phyloP scores from a whole-genome alignment of 352 stramenopile genomes.

The Phytophthora hybrid region DNA sequence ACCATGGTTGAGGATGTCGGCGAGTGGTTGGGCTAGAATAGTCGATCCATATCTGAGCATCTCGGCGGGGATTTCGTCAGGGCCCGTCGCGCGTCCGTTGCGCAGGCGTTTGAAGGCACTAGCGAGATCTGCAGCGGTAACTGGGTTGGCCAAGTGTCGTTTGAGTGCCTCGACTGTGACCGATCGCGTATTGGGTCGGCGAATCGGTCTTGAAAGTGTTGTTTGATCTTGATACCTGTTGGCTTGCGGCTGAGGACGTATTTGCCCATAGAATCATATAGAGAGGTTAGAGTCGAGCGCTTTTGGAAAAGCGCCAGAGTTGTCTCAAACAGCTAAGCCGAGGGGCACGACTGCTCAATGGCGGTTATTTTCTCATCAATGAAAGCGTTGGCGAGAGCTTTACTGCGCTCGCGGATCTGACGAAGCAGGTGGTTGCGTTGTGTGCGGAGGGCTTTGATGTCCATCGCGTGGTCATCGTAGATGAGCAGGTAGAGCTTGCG shows the following conservation, averaged over 20 bases:
- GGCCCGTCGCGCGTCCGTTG: not conserved
- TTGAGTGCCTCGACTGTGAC: constrained; percentile 2
- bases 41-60: not conserved
- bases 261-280: constrained; percentile 3
- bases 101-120: not conserved
- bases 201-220: constrained; percentile 10
- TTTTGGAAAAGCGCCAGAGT: not conserved
- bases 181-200: not conserved
- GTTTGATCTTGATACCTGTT: constrained; percentile 3
- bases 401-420: constrained; percentile 9
- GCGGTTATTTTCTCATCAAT: constrained; percentile 3
- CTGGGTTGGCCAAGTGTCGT: not conserved
- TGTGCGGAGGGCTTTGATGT: not conserved
- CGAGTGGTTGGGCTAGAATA: not conserved
- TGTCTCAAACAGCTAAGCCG: not conserved
- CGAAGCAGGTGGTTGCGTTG: not conserved
- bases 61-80: not conserved
- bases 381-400: not conserved
- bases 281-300: not conserved
- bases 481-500: not conserved
- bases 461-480: not conserved
- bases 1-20: not conserved
- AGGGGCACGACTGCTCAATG: not conserved
- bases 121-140: not conserved
- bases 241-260: constrained; percentile 5